phyloP scores from a whole-genome alignment of 257 asterid species.

The Scutellaria minor region DNA sequence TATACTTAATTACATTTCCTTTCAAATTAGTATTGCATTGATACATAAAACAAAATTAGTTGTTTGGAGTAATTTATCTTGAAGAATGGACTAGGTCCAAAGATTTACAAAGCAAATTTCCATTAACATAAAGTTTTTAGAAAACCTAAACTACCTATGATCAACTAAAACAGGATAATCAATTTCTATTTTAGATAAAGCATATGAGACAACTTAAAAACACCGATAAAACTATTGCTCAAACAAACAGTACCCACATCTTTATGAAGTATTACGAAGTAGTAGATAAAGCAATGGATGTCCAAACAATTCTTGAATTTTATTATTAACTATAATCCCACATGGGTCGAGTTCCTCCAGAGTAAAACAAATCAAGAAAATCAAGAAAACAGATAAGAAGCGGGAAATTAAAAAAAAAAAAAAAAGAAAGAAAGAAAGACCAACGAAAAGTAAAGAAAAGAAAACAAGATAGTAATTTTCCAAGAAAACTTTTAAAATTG shows the following conservation, averaged over 20 bases:
- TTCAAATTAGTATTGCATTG: background rate
- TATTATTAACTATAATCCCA: background rate
- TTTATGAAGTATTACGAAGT: background rate
- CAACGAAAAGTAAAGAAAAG: no score
- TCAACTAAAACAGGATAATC: slow-evolving; percentile 5
- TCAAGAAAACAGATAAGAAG: background rate
- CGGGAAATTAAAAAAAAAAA: background rate
- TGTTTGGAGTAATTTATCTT: background rate
- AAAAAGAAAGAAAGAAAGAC: background rate
- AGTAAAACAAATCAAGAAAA: slow-evolving; percentile 13
- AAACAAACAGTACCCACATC: background rate
- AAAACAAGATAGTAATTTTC: background rate
- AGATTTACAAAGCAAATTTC: background rate
- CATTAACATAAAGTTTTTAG: background rate
- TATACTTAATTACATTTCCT: background rate
- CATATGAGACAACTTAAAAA: background rate
- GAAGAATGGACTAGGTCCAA: background rate
- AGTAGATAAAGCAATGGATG: background rate
- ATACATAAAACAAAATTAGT: background rate
- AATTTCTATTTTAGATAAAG: background rate
- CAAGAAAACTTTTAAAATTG: background rate
- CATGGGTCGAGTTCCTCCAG: slow-evolving; percentile 2
- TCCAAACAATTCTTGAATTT: background rate
- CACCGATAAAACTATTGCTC: background rate
- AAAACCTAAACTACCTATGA: background rate